Conservation (phyloP, 2,329 filamentous ascomycete genomes). For the Hypoxylon sp. region DNA sequence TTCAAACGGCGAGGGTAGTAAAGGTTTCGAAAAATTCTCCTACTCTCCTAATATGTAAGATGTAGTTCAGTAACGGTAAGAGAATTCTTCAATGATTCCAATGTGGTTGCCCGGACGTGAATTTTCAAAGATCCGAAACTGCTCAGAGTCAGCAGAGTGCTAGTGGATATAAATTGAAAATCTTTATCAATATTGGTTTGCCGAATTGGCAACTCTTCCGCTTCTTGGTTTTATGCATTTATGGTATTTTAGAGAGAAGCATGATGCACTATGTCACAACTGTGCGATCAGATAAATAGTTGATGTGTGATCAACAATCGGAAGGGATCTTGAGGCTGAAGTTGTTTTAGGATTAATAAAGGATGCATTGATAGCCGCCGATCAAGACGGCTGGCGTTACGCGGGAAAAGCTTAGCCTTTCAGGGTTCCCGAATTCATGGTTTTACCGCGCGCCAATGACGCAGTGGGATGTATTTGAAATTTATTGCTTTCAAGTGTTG, state of each 20-base stretch:
- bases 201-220: not conserved
- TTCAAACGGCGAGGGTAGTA: not conserved
- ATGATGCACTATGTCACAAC: constrained; percentile 24
- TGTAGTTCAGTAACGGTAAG: not conserved
- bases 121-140: not conserved
- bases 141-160: not conserved
- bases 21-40: not conserved
- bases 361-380: constrained; percentile 22
- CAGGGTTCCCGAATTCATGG: not conserved
- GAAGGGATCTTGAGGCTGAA: constrained; percentile 46
- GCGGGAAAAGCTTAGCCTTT: constrained; percentile 7
- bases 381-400: constrained; percentile 26
- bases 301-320: constrained; percentile 47
- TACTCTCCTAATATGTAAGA: not conserved
- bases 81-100: not conserved
- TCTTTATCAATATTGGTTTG: not conserved
- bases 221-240: not conserved
- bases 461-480: constrained; percentile 1
- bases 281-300: constrained; percentile 39
- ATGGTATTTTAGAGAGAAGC: constrained; percentile 5
- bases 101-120: not conserved
- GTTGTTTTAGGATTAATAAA: constrained; percentile 43
- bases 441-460: constrained; percentile 30
- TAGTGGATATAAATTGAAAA: not conserved
- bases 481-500: not conserved